Evolutionary conservation across 139 green algal species (phyloP).

Genomic region (Deuterostichococcus epilithicus): DNA sequence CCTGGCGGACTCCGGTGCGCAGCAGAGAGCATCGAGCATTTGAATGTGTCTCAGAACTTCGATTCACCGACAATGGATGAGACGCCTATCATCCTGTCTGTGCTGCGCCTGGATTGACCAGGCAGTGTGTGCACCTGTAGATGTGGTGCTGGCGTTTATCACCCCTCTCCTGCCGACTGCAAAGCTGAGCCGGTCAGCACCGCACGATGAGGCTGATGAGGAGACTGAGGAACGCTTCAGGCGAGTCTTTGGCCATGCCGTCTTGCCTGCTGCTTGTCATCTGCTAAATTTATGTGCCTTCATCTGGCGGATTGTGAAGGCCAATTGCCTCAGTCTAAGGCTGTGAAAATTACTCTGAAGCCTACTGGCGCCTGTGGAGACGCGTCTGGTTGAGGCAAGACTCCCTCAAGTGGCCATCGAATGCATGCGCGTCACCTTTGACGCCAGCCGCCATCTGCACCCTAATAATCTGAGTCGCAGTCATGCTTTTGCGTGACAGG

Average conservation of each 20-base stretch:
- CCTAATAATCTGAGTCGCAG: not conserved
- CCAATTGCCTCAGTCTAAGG: not conserved
- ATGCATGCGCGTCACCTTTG: not conserved
- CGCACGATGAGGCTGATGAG: not conserved
- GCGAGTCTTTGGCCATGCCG: not conserved
- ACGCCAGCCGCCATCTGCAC: not conserved
- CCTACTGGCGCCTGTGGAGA: not conserved
- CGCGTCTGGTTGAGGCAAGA: not conserved
- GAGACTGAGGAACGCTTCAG: not conserved
- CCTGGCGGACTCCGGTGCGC: constrained; percentile 3
- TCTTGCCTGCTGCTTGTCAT: no score
- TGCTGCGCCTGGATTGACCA: not conserved
- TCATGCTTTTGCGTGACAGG: not conserved
- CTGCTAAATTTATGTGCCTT: no score
- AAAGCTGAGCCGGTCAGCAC: not conserved
- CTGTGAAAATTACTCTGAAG: not conserved
- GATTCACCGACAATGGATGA: not conserved
- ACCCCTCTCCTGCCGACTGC: not conserved
- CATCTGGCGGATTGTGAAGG: no score
- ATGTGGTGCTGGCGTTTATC: not conserved
- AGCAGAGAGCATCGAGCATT: not conserved
- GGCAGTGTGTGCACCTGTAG: not conserved
- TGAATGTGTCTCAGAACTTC: not conserved
- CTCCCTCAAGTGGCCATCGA: not conserved
- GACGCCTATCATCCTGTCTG: not conserved